These are phyloP conservation scores for Eutrema yunnanense DNA, from an alignment of 345 rosid genomes.

Conservation along the genomic window DNA sequence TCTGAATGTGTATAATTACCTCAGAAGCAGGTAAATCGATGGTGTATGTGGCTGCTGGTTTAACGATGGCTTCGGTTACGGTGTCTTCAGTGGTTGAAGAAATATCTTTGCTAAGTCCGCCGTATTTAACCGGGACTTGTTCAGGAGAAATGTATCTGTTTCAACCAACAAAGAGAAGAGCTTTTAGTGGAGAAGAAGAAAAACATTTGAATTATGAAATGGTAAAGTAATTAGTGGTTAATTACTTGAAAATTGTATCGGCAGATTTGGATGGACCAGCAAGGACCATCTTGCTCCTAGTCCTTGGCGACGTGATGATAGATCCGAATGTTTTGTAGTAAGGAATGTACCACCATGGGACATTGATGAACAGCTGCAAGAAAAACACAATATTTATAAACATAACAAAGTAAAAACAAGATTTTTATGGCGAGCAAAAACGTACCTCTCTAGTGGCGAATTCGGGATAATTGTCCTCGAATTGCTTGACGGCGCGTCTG, in stretches of 20 bases:
- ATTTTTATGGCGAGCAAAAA: not conserved
- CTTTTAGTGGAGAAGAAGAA: not conserved
- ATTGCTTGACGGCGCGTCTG: constrained; percentile 55
- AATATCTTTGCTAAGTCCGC: constrained; percentile 57
- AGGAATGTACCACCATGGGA: constrained; percentile 97
- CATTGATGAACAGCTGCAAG: constrained; percentile 78
- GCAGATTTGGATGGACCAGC: constrained; percentile 76
- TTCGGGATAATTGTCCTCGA: constrained; percentile 69
- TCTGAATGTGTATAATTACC: constrained; percentile 33
- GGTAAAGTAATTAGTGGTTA: not conserved
- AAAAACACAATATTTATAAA: not conserved
- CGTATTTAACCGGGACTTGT: constrained; percentile 59
- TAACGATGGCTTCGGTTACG: constrained; percentile 49
- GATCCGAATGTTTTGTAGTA: constrained; percentile 73
- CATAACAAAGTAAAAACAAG: too few species aligned
- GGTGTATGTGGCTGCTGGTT: constrained; percentile 56
- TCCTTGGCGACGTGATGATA: constrained; percentile 75
- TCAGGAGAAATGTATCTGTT: constrained; percentile 64
- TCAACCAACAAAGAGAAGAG: not conserved
- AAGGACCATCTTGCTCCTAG: constrained; percentile 88
- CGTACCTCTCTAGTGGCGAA: constrained; percentile 57
- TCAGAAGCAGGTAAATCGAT: constrained; percentile 63
- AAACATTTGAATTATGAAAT: not conserved
- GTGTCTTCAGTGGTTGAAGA: constrained; percentile 42
- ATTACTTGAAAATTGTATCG: constrained; percentile 77